These are phyloP conservation scores for Sonneratia caseolaris DNA, from an alignment of 345 rosid species.

Conservation along the genomic window DNA sequence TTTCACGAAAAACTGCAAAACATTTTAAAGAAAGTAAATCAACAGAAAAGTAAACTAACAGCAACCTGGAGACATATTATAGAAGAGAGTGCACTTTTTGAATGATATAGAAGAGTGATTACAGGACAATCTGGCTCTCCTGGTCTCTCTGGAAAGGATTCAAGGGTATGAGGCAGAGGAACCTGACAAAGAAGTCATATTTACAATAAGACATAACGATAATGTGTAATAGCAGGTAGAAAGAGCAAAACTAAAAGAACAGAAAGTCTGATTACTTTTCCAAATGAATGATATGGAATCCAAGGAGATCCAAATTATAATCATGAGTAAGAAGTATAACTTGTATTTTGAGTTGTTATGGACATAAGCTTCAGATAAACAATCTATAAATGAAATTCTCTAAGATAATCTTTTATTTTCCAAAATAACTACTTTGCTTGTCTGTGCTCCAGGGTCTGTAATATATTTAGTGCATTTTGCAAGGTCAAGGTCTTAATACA, in stretches of 20 bases:
- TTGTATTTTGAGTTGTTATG: background rate
- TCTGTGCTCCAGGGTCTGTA: background rate
- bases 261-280: background rate
- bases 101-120: slow-evolving; percentile 3
- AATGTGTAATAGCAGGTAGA: background rate
- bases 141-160: slow-evolving; percentile 69
- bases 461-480: background rate
- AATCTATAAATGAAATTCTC: background rate
- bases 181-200: slow-evolving; percentile 36
- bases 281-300: background rate
- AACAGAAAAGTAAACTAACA: slow-evolving; percentile 12
- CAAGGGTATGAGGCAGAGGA: slow-evolving; percentile 34
- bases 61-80: slow-evolving; percentile 3
- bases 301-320: background rate
- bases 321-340: background rate
- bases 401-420: background rate
- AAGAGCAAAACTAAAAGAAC: background rate
- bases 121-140: slow-evolving; percentile 97
- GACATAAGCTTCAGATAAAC: background rate
- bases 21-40: slow-evolving; percentile 6
- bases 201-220: background rate
- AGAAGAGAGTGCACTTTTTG: slow-evolving; percentile 11
- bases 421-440: background rate
- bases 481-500: background rate
- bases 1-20: slow-evolving; percentile 71